Base-by-base conservation (phyloP, 805 yeast genomes). In the Suhomyces prunicola region DNA sequence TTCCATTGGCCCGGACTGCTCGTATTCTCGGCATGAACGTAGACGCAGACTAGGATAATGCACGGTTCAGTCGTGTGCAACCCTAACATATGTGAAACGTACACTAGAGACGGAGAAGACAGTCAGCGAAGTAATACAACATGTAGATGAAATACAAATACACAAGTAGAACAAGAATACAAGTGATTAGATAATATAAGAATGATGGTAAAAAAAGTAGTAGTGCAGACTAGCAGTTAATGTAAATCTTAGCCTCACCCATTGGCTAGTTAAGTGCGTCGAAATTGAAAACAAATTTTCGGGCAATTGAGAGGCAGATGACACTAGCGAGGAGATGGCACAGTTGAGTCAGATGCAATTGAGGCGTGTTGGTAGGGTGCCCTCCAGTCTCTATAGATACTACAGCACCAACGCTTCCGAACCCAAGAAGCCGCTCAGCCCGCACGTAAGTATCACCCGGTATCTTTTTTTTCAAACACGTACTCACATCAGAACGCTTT, bases 401-500 rank as follows among this genome's bases (percentile, higher is more conserved):
- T 39, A 39, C 7, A 39, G 24, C 17, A 19, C 41, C 44, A 40
- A 24, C 27, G 5, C 12, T 31, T 2, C 40, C 42, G 35, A 19
- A 17, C 23, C 22, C 50, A 10, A 31, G 12, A 41, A 48, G 22
- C 22, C 50, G 12, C 40, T 54, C 31, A 51, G 48, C 31, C 54
- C 54, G 42, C 57, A 54, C 41, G 57, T 29, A 53, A 33, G 56
- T 48, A 33, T 19, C 19, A 19, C 19, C 19, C 3, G 3, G 19
- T 19, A 19, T 19, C 19, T 19, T 19, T 19, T 19, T 19, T 19
- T 2, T 19, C 19, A 19, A 19, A 19, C 19, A 19, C n/a, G 3
- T 27, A 49, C 55, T 53, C 48, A 54, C 54, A 19, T 29, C 13
- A 58, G 52, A 41, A 65, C 12, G 63, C 61, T 13, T 78, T 82